Evolutionary conservation across 352 stramenopile species (phyloP).

Genomic region (Globisporangium orthogonon): DNA sequence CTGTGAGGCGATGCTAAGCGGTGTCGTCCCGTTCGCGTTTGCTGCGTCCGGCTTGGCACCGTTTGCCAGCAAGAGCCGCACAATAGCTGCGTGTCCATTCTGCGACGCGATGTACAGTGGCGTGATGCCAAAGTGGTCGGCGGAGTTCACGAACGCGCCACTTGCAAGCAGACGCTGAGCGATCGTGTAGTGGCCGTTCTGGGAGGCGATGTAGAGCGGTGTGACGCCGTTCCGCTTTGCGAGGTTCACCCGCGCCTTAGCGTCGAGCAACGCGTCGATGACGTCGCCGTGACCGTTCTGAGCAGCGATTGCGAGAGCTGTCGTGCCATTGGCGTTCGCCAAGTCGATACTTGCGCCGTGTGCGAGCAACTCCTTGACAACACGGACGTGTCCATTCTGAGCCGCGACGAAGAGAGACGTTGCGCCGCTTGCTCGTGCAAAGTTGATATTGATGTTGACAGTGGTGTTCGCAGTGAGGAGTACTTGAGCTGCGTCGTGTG

Average conservation of each 20-base stretch:
- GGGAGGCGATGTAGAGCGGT: conserved; percentile 10
- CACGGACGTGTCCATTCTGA: conserved; percentile 7
- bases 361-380: conserved; percentile 5
- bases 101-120: conserved; percentile 12
- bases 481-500: background rate
- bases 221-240: conserved; percentile 7
- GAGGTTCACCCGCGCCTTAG: conserved; percentile 2
- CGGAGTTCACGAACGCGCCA: conserved; percentile 4
- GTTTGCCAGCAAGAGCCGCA: conserved; percentile 1
- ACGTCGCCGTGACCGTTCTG: conserved; percentile 10
- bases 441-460: background rate
- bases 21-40: conserved; percentile 9
- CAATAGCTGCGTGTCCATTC: conserved; percentile 6
- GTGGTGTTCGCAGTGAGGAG: background rate
- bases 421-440: conserved; percentile 3
- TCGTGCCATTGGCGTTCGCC: conserved; percentile 5
- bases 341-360: background rate
- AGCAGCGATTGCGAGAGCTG: conserved; percentile 7
- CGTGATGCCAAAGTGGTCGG: conserved; percentile 7
- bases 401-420: conserved; percentile 9
- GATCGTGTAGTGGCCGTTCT: conserved; percentile 5
- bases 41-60: conserved; percentile 6
- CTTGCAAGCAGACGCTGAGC: conserved; percentile 2
- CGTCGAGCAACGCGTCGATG: conserved; percentile 1
- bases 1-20: conserved; percentile 8